Evolutionary conservation across 192 early-diverging fungal genomes (phyloP).

Genomic region (Cladochytrium replicatum): DNA sequence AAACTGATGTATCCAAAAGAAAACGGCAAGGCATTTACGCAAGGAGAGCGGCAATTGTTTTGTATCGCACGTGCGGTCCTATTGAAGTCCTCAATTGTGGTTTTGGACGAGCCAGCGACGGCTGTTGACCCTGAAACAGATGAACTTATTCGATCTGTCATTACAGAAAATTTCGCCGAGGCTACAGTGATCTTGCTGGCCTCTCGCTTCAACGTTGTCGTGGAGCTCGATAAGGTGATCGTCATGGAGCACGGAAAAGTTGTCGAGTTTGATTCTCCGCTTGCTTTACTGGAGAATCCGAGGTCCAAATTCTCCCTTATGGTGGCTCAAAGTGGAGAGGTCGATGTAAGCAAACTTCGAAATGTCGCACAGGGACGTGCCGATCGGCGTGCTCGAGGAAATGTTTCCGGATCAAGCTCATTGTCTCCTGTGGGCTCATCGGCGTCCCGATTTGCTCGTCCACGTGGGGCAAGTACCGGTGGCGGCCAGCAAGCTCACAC

Average conservation of each 20-base stretch:
- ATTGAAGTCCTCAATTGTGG: slow-evolving; percentile 21
- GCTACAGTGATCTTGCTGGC: slow-evolving; percentile 26
- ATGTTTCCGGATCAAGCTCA: neutral
- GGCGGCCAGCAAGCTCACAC: neutral
- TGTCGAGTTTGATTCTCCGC: slow-evolving; percentile 74
- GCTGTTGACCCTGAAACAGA: slow-evolving; percentile 29
- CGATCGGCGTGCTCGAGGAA: neutral
- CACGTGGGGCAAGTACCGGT: neutral
- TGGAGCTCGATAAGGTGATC: slow-evolving; percentile 54
- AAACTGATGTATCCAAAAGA: no score
- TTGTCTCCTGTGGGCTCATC: neutral
- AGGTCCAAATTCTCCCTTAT: slow-evolving; percentile 18
- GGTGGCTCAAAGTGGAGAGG: slow-evolving; percentile 10
- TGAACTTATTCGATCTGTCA: slow-evolving; percentile 22
- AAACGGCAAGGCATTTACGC: slow-evolving; percentile 26
- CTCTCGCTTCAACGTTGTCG: slow-evolving; percentile 19
- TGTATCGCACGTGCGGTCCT: slow-evolving; percentile 41
- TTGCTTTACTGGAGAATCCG: slow-evolving; percentile 47
- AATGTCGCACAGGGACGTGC: slow-evolving; percentile 7
- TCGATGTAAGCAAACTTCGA: slow-evolving; percentile 6
- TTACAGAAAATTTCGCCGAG: slow-evolving; percentile 24
- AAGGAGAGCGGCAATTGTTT: slow-evolving; percentile 30
- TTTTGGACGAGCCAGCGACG: slow-evolving; percentile 31
- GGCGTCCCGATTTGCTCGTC: neutral
- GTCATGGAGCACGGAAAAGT: slow-evolving; percentile 70